Evolutionary conservation across 371 early-diverging fungal species (phyloP).

Genomic region (Choanephora cucurbitarum): DNA sequence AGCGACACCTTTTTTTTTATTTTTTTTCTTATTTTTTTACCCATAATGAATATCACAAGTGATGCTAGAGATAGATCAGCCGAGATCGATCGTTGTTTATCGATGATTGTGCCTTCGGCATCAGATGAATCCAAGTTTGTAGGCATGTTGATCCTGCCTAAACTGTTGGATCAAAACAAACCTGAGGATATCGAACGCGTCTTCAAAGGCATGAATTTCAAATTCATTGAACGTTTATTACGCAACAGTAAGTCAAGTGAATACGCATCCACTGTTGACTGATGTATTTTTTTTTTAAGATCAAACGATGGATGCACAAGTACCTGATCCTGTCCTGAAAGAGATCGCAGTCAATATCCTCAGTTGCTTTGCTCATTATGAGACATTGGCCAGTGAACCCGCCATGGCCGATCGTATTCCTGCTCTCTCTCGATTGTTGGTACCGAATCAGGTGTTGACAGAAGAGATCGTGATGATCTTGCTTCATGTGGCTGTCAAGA

Average conservation of each 20-base stretch:
- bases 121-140: slow-evolving; percentile 57
- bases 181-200: slow-evolving; percentile 35
- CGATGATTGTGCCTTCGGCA: slow-evolving; percentile 43
- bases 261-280: not conserved
- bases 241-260: slow-evolving; percentile 36
- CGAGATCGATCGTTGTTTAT: slow-evolving; percentile 52
- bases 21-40: slow-evolving; percentile 1
- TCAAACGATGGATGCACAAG: slow-evolving; percentile 25
- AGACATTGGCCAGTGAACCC: slow-evolving; percentile 29
- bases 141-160: slow-evolving; percentile 55
- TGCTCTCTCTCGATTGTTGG: slow-evolving; percentile 37
- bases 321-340: slow-evolving; percentile 42
- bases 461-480: slow-evolving; percentile 40
- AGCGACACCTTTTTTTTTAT: not conserved
- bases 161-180: slow-evolving; percentile 44
- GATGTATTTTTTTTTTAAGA: slow-evolving; percentile 2
- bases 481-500: slow-evolving; percentile 31
- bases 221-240: slow-evolving; percentile 50
- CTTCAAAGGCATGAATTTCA: slow-evolving; percentile 54
- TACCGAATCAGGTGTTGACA: slow-evolving; percentile 32
- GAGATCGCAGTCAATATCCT: slow-evolving; percentile 53
- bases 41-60: slow-evolving; percentile 17
- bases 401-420: slow-evolving; percentile 46
- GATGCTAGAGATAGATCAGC: slow-evolving; percentile 38
- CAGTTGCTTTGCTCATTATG: slow-evolving; percentile 44